Percentiles rank a stretch among this genome's conserved stretches.
Evolutionary conservation across 2,329 filamentous ascomycete genomes (phyloP).

Genomic region (Talaromyces marneffei): DNA sequence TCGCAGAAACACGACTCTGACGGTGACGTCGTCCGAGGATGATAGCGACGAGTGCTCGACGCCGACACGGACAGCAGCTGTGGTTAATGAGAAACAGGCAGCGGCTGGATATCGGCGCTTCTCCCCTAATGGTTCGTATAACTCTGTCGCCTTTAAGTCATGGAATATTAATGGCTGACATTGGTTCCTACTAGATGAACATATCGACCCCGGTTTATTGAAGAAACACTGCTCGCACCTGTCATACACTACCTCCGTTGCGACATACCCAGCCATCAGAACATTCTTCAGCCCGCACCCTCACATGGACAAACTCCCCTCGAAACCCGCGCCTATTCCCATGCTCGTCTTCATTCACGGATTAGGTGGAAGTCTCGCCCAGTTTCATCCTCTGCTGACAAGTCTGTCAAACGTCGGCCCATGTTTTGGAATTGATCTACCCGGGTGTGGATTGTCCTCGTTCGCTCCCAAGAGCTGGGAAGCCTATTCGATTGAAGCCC

Average conservation of each 20-base stretch:
- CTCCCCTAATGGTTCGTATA: constrained; percentile 25
- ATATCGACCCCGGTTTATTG: constrained; percentile 71
- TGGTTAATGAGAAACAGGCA: constrained; percentile 20
- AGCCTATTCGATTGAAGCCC: constrained; percentile 71
- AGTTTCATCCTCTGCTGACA: constrained; percentile 75
- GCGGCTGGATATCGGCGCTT: constrained; percentile 24
- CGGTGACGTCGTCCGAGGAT: constrained; percentile 31
- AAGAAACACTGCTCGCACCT: constrained; percentile 67
- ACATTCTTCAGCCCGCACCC: constrained; percentile 79
- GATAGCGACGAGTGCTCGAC: constrained; percentile 32
- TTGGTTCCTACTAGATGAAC: constrained; percentile 22
- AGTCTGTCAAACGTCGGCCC: constrained; percentile 77
- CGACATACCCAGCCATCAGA: constrained; percentile 69
- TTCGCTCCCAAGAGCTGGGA: constrained; percentile 66
- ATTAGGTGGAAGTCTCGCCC: constrained; percentile 82
- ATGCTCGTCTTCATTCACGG: constrained; percentile 89
- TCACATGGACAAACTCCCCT: constrained; percentile 74
- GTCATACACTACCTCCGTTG: constrained; percentile 63
- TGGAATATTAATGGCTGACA: background rate
- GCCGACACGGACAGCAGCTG: constrained; percentile 23
- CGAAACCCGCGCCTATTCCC: constrained; percentile 66
- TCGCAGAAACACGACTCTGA: constrained; percentile 25
- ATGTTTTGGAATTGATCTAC: constrained; percentile 82
- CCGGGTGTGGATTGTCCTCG: constrained; percentile 76
- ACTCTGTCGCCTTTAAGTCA: background rate